Base-by-base conservation (phyloP, 2,329 filamentous ascomycete genomes). In the Trichoderma breve region DNA sequence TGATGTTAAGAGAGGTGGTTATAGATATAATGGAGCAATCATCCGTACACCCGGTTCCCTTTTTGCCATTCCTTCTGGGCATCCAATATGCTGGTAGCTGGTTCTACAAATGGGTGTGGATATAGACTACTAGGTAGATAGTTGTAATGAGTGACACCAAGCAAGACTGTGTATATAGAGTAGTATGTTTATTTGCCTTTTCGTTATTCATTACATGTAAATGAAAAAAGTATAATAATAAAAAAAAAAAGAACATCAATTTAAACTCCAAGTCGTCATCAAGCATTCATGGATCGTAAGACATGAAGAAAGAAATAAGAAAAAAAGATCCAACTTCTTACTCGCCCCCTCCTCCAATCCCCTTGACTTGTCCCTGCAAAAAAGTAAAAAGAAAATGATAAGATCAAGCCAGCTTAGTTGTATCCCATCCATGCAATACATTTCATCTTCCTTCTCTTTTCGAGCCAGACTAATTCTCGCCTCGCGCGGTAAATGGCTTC, bases 201-300 rank as follows among this genome's bases (percentile, higher is more conserved):
- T 69, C 71, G 60, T 72, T 43, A 72, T 72, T 72, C 71, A 61
- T 72, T 68, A 68, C 64, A 68, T 62, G 32, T 64, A 47, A 58
- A 43, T 47, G 18, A 39, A 4, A 55, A 53, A 18, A 36, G 26
- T 32, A 64, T 32, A 53, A 65, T 12, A 26, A 53, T 11, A 9
- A 36, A n/a, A n/a, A 9, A 36, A n/a, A n/a, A 66, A 28, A 36
- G 26, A 36, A 53, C 6, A 68, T 68, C 70, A 63, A 66, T 71
- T 60, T 63, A 71, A 72, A 72, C 63, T 68, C 64, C 70, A 60
- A 63, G 32, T 70, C 67, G 26, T 70, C 68, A 53, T 70, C 68
- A 70, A 55, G 12, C 43, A 70, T 55, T 63, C 68, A 55, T 60
- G 47, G 63, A 72, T 72, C 70, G 26, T 68, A 53, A 72, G 55